Conservation (phyloP, 1,139 yeast species). For the Pneumocystis wakefieldiae region DNA sequence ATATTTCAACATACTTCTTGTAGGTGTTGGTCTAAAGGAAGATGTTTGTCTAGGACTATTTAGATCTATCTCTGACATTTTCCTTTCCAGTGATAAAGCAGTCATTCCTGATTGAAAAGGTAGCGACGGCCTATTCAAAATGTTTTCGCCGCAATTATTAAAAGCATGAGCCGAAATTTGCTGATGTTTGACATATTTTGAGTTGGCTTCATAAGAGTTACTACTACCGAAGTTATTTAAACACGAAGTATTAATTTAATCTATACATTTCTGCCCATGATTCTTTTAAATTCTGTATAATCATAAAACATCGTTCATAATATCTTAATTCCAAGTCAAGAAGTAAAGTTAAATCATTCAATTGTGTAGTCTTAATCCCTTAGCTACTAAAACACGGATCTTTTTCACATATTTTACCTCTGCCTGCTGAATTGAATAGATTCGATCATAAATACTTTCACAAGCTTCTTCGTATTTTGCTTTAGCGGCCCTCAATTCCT, state of each 20-base stretch:
- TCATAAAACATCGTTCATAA: neutral
- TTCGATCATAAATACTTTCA: constrained; percentile 17
- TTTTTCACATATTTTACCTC: constrained; percentile 9
- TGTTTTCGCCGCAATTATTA: neutral
- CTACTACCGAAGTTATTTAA: neutral
- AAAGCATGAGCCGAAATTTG: neutral
- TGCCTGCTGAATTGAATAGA: constrained; percentile 17
- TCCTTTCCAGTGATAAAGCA: neutral
- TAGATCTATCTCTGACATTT: neutral
- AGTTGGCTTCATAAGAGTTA: neutral
- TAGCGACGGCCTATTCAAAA: neutral
- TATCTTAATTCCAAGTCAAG: neutral
- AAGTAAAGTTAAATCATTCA: neutral
- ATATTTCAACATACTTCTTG: neutral
- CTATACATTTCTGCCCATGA: neutral
- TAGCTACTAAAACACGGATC: neutral
- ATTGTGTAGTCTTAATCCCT: neutral
- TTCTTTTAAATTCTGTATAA: neutral
- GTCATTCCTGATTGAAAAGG: neutral
- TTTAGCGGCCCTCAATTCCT: constrained; percentile 18
- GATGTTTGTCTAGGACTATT: neutral
- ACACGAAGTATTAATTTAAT: neutral
- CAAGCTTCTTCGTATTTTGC: constrained; percentile 18
- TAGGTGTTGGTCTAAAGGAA: neutral
- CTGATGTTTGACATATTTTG: neutral